phyloP scores from a whole-genome alignment of 129 eudicot genomes.

The Glebionis coronaria region DNA sequence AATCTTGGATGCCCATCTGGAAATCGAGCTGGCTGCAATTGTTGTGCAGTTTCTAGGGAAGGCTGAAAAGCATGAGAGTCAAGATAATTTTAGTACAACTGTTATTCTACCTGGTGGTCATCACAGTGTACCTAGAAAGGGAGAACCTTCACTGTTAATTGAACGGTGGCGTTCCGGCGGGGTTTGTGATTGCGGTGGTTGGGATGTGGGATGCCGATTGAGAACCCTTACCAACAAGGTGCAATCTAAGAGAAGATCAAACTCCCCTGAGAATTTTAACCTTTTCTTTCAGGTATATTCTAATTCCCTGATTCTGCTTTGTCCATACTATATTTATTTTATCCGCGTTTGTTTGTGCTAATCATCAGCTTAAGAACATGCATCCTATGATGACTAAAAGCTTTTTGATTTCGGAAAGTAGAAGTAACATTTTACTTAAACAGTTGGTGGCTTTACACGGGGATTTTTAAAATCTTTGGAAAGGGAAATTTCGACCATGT shows the following conservation, averaged over 20 bases:
- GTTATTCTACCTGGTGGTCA: conserved; percentile 74
- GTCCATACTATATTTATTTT: background rate
- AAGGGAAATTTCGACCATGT: too few relatives aligned
- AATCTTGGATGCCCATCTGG: conserved; percentile 35
- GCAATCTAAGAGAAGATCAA: conserved; percentile 19
- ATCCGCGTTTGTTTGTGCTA: background rate
- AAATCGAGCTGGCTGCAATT: conserved; percentile 73
- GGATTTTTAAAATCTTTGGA: background rate
- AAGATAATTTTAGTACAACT: conserved; percentile 39
- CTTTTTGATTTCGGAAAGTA: background rate
- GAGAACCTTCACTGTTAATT: conserved; percentile 67
- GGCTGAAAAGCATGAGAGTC: conserved; percentile 14
- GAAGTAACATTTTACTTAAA: too few relatives aligned
- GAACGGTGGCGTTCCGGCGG: conserved; percentile 84
- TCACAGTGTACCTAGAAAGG: conserved; percentile 70
- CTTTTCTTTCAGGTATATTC: conserved; percentile 75
- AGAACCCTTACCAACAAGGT: conserved; percentile 41
- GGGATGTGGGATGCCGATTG: conserved; percentile 86
- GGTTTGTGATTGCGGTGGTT: conserved; percentile 90
- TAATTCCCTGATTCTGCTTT: background rate
- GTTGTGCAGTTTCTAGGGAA: conserved; percentile 42
- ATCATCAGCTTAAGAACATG: background rate
- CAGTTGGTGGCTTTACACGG: background rate
- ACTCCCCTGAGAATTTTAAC: conserved; percentile 36
- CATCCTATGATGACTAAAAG: background rate